Conservation (phyloP, 768 basidiomycete species). For the Calocybe cyanea region DNA sequence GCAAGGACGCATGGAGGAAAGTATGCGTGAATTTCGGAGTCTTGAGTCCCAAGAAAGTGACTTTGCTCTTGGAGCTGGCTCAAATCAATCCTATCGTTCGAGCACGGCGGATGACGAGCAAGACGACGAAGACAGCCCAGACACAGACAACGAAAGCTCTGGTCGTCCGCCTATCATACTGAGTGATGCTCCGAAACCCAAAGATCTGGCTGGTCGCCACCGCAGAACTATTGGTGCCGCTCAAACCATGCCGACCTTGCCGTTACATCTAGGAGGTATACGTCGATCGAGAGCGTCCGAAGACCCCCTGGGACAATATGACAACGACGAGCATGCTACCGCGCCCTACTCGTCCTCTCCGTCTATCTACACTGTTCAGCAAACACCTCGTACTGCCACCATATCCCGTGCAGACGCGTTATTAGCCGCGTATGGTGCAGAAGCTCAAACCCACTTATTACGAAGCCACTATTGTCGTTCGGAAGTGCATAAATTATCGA, state of each 20-base stretch:
- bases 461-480: constrained; percentile 86
- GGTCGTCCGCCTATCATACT: constrained; percentile 12
- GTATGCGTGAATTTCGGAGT: constrained; percentile 45
- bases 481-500: constrained; percentile 44
- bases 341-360: constrained; percentile 72
- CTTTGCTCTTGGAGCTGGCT: constrained; percentile 23
- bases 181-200: constrained; percentile 15
- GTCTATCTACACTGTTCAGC: constrained; percentile 49
- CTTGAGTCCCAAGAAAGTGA: constrained; percentile 46
- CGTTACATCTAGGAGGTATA: constrained; percentile 51
- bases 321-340: constrained; percentile 34
- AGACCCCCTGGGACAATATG: constrained; percentile 73
- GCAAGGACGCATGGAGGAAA: constrained; percentile 78
- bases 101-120: constrained; percentile 34
- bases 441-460: constrained; percentile 68
- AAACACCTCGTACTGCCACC: constrained; percentile 41
- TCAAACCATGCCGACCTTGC: constrained; percentile 72
- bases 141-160: constrained; percentile 26
- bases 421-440: constrained; percentile 62
- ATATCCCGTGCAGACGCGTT: constrained; percentile 49
- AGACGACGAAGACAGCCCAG: constrained; percentile 38
- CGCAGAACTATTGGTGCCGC: constrained; percentile 59
- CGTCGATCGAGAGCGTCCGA: constrained; percentile 59
- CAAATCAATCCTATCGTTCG: constrained; percentile 15
- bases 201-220: constrained; percentile 29